phyloP scores from a whole-genome alignment of 768 basidiomycete species.

The Sarcodon sp. region DNA sequence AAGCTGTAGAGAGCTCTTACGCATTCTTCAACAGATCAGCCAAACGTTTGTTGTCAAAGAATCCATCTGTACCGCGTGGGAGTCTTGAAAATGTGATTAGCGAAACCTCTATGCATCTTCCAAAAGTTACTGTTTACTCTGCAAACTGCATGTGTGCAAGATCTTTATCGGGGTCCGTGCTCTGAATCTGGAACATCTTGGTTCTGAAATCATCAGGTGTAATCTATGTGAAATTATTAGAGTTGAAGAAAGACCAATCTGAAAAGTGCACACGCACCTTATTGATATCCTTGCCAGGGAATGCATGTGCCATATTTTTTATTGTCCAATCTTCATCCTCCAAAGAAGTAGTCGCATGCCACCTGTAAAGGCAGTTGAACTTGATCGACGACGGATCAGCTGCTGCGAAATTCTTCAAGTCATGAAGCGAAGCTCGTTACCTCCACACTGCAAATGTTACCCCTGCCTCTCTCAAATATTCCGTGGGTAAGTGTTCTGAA shows the following conservation, averaged over 20 bases:
- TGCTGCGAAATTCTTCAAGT: background rate
- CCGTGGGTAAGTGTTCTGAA: slow-evolving; percentile 49
- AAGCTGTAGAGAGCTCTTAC: slow-evolving; percentile 23
- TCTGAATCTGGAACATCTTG: slow-evolving; percentile 25
- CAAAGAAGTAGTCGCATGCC: slow-evolving; percentile 72
- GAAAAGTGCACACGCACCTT: slow-evolving; percentile 7
- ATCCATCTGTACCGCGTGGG: slow-evolving; percentile 42
- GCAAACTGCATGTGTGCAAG: slow-evolving; percentile 61
- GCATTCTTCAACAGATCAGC: slow-evolving; percentile 55
- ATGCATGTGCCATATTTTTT: slow-evolving; percentile 33
- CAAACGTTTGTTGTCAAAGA: slow-evolving; percentile 60
- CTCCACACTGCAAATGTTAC: slow-evolving; percentile 77
- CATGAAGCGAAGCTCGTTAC: slow-evolving; percentile 19
- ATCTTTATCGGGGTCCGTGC: slow-evolving; percentile 27
- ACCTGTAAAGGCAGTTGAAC: slow-evolving; percentile 81
- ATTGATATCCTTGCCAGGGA: slow-evolving; percentile 39
- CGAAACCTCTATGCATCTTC: background rate
- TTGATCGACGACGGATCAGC: slow-evolving; percentile 11
- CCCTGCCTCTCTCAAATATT: slow-evolving; percentile 66
- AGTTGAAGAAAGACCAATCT: background rate
- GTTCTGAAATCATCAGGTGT: slow-evolving; percentile 37
- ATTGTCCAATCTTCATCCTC: slow-evolving; percentile 63
- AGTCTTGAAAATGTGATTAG: slow-evolving; percentile 26
- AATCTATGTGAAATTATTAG: slow-evolving; percentile 13
- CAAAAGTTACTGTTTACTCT: slow-evolving; percentile 8